Evolutionary conservation across 2,329 filamentous ascomycete species (phyloP).

Genomic region (Colletotrichum sp.): DNA sequence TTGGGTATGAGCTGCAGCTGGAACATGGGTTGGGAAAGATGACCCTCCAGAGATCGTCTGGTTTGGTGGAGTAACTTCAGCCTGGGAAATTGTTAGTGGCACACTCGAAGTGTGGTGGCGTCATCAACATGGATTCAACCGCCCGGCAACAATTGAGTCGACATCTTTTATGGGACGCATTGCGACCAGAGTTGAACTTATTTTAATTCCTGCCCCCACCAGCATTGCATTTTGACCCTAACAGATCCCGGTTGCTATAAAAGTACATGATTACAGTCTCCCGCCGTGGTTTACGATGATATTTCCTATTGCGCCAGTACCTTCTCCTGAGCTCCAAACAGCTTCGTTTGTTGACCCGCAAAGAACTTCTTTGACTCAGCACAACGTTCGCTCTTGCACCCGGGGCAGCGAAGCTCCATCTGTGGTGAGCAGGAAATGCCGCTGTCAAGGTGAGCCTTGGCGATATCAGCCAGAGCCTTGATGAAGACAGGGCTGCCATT

Average conservation of each 20-base stretch:
- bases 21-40: not conserved
- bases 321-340: not conserved
- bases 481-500: slow-evolving; percentile 95
- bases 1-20: not conserved
- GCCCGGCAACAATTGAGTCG: not conserved
- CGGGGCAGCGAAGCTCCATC: slow-evolving; percentile 91
- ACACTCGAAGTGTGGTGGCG: not conserved
- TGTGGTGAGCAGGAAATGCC: slow-evolving; percentile 76
- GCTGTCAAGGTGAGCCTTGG: slow-evolving; percentile 76
- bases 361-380: slow-evolving; percentile 77
- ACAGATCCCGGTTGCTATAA: not conserved
- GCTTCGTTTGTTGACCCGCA: slow-evolving; percentile 38
- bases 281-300: not conserved
- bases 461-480: slow-evolving; percentile 84
- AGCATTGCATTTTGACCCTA: not conserved
- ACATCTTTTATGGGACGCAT: not conserved
- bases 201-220: not conserved
- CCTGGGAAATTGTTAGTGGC: slow-evolving; percentile 14
- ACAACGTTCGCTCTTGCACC: slow-evolving; percentile 90
- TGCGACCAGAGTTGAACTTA: not conserved
- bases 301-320: not conserved
- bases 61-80: not conserved
- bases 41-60: not conserved
- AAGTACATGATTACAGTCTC: slow-evolving; percentile 10
- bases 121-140: slow-evolving; percentile 5